phyloP scores from a whole-genome alignment of 345 rosid species.

The Ceriops zippeliana region DNA sequence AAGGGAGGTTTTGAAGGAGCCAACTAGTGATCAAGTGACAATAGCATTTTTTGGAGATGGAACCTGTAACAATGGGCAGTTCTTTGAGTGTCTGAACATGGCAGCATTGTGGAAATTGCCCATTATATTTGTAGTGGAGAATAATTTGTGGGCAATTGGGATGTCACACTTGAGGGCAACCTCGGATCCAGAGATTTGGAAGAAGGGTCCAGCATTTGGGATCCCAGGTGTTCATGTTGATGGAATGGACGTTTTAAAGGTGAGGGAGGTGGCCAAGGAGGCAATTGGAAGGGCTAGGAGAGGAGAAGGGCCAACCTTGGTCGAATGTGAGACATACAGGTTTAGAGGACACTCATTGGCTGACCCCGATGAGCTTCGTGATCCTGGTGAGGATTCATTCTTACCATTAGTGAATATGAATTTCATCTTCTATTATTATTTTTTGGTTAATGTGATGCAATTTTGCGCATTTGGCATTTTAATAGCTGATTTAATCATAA shows the following conservation, averaged over 20 bases:
- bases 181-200: slow-evolving; percentile 80
- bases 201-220: slow-evolving; percentile 87
- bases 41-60: slow-evolving; percentile 83
- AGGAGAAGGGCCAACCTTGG: slow-evolving; percentile 87
- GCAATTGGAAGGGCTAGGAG: slow-evolving; percentile 76
- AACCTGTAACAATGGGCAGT: slow-evolving; percentile 83
- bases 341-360: slow-evolving; percentile 93
- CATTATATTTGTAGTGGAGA: slow-evolving; percentile 85
- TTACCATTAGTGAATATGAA: not conserved
- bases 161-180: slow-evolving; percentile 84
- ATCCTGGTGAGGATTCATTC: slow-evolving; percentile 49
- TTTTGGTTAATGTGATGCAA: not conserved
- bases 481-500: not conserved
- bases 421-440: too few species aligned
- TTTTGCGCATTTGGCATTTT: not conserved
- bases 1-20: slow-evolving; percentile 65
- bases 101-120: slow-evolving; percentile 76
- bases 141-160: slow-evolving; percentile 87
- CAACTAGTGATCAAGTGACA: slow-evolving; percentile 55
- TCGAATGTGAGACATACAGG: slow-evolving; percentile 84
- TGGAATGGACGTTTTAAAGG: slow-evolving; percentile 89
- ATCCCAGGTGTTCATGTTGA: slow-evolving; percentile 87
- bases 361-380: slow-evolving; percentile 94
- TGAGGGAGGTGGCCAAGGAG: slow-evolving; percentile 76
- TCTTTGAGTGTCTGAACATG: slow-evolving; percentile 85